A percentile compares a stretch with the other conserved stretches of the same genome.
Conservation (phyloP, 2,329 filamentous ascomycete species). For the Amylocarpus encephaloides region DNA sequence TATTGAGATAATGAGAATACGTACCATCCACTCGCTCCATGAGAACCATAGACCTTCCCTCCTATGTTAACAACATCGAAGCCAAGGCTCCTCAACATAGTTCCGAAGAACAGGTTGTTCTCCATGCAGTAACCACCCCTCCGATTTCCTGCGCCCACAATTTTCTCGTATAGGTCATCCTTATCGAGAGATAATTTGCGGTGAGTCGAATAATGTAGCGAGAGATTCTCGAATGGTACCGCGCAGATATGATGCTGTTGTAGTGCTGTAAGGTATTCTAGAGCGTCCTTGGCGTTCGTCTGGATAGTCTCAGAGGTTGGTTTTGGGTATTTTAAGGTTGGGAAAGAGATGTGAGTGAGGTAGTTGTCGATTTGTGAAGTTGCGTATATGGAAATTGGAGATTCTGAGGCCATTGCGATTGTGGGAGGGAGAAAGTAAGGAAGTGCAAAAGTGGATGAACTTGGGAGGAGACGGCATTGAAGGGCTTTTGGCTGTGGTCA, state of each 20-base stretch:
- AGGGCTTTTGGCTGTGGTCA: no score
- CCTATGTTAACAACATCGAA: slow-evolving; percentile 49
- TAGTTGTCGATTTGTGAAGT: neutral
- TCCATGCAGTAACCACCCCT: slow-evolving; percentile 57
- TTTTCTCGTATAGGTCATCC: slow-evolving; percentile 34
- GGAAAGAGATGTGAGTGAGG: neutral
- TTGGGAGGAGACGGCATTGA: no score
- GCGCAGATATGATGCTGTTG: slow-evolving; percentile 12
- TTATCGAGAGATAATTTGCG: slow-evolving; percentile 10
- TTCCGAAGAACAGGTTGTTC: slow-evolving; percentile 45
- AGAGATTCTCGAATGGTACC: slow-evolving; percentile 17
- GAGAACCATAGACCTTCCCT: slow-evolving; percentile 36
- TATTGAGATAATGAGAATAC: slow-evolving; percentile 4
- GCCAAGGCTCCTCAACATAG: slow-evolving; percentile 43
- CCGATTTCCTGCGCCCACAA: slow-evolving; percentile 37
- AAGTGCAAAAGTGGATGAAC: neutral
- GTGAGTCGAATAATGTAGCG: slow-evolving; percentile 13
- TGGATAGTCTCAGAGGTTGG: neutral
- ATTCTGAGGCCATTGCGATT: neutral
- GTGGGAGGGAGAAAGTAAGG: neutral
- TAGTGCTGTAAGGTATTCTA: slow-evolving; percentile 7
- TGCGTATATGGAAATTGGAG: neutral
- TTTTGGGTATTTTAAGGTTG: neutral
- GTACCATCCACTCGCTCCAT: slow-evolving; percentile 42
- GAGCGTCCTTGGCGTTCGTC: neutral